Base-by-base conservation (phyloP, 768 basidiomycete species). In the Sarcodon sp. region DNA sequence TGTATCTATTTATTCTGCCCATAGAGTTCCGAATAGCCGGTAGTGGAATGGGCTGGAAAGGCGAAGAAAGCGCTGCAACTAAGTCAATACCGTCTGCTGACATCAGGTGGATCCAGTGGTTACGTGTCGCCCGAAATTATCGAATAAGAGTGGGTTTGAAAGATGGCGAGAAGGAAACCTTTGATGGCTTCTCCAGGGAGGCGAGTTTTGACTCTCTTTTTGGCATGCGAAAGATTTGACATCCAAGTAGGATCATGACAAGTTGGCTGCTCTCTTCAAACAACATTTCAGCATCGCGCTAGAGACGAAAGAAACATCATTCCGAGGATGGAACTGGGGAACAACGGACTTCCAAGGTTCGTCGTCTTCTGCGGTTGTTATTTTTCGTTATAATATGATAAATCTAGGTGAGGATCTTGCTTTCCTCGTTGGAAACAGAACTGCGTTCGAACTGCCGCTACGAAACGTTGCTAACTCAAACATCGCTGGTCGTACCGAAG, bases 261-360 rank as follows among this genome's bases (percentile, higher is more conserved):
- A 82, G 53, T 60, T 98, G n/a, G 69, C 81, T 4, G 67, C 73
- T 45, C 61, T 93, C 38, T 65, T 96, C 54, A 93, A 94, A 65
- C 87, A 86, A 52, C 79, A 91, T 64, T 98, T 91, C 66, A 77
- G 75, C 38, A 69, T 94, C 50, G 78, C 85, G 3, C 69, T 98
- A 18, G 96, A 98, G 61, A 76, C 74, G 4, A 82, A 80, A 62
- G 96, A 99, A 54, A 72, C 81, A 13, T 82, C 87, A 10, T 78
- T 93, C 61, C 92, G 88, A 61, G 96, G 96, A 0, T 98, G 91
- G 91, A 98, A 99, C 62, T 98, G 96, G 96, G 96, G 96, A 4
- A 77, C 83, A 32, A 87, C 89, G 2, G 90, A 94, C 59, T 88
- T 98, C 53, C 86, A 89, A 75, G 89, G 94, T 89, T 52, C 48